Conservation (phyloP, 495 filamentous ascomycete genomes). For the Letharia lupina region DNA sequence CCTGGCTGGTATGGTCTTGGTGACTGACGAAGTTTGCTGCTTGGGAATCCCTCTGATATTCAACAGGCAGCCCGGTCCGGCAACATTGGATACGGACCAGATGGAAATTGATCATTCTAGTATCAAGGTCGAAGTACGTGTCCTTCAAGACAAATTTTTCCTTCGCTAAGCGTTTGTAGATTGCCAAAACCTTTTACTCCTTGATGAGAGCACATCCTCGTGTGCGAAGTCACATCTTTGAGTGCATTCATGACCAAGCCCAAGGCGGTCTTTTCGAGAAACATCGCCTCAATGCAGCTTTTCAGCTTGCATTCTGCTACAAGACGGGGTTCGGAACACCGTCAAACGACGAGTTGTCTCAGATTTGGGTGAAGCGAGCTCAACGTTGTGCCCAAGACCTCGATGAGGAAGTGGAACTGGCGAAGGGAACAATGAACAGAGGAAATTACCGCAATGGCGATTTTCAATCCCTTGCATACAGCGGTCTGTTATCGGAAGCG, state of each 20-base stretch:
- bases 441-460: not conserved
- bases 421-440: slow-evolving; percentile 1
- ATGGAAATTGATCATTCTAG: not conserved
- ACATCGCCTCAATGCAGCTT: slow-evolving; percentile 6
- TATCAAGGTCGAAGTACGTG: not conserved
- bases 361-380: slow-evolving; percentile 3
- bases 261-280: not conserved
- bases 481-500: not conserved
- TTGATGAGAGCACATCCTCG: not conserved
- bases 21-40: not conserved
- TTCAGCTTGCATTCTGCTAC: slow-evolving; percentile 8
- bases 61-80: not conserved
- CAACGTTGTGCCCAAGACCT: slow-evolving; percentile 1
- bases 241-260: not conserved
- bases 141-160: not conserved
- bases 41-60: not conserved
- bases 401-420: not conserved
- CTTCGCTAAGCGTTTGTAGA: not conserved
- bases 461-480: not conserved
- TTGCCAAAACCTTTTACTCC: not conserved
- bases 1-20: not conserved
- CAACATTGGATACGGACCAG: not conserved
- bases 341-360: not conserved
- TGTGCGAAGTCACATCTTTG: not conserved
- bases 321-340: slow-evolving; percentile 2